Percentiles rank a stretch among this genome's conserved stretches.
phyloP scores from a whole-genome alignment of 2,329 filamentous ascomycete genomes.

The Periconia digitata region DNA sequence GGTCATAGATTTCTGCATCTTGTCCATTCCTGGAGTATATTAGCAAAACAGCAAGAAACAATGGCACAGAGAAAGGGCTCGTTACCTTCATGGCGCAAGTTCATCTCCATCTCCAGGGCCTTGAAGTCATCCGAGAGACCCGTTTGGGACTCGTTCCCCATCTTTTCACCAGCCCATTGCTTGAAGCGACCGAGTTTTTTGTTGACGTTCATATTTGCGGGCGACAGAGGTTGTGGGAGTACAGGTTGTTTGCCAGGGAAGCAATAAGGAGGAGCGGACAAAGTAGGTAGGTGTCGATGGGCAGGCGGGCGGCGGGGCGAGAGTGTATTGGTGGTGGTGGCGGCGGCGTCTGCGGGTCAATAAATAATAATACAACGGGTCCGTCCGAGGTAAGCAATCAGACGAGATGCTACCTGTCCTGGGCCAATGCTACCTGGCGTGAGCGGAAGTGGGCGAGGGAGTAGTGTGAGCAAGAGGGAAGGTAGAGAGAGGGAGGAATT shows the following conservation, averaged over 20 bases:
- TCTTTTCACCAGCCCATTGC: slow-evolving; percentile 97
- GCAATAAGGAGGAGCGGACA: neutral
- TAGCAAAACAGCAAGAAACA: slow-evolving; percentile 12
- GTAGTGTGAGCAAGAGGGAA: neutral
- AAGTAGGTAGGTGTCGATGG: neutral
- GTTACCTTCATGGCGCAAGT: slow-evolving; percentile 80
- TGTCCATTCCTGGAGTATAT: slow-evolving; percentile 72
- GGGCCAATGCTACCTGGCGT: neutral
- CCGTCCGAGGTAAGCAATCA: neutral
- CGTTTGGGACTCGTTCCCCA: slow-evolving; percentile 89
- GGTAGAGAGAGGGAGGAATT: neutral
- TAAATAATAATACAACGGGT: neutral
- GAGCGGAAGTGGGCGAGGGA: neutral
- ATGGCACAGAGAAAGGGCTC: slow-evolving; percentile 1
- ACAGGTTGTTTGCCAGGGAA: neutral
- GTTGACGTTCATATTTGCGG: slow-evolving; percentile 60
- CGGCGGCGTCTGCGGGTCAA: neutral
- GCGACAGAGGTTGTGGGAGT: neutral
- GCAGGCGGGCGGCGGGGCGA: too few species aligned
- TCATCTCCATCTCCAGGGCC: slow-evolving; percentile 86
- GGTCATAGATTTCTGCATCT: slow-evolving; percentile 82
- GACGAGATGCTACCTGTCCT: neutral
- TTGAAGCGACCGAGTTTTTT: slow-evolving; percentile 95
- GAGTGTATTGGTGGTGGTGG: neutral
- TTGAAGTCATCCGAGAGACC: slow-evolving; percentile 89